Percentiles rank a stretch among this genome's conserved stretches.
These are phyloP conservation scores for Dactylella cylindrospora DNA, from an alignment of 2,329 filamentous ascomycete species.

Conservation along the genomic window DNA sequence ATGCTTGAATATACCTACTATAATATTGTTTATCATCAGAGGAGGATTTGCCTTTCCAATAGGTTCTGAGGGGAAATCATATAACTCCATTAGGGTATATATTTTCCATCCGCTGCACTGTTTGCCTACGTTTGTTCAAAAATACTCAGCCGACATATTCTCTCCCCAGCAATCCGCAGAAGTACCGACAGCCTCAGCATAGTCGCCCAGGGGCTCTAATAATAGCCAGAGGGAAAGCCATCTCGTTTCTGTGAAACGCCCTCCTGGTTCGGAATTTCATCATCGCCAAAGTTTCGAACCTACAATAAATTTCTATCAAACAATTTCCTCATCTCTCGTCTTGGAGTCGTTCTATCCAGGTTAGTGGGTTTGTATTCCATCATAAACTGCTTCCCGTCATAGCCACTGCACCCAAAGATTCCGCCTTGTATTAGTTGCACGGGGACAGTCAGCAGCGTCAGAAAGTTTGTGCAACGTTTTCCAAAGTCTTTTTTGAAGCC, in stretches of 20 bases:
- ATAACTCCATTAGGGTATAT: too few species aligned
- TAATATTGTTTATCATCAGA: too few species aligned
- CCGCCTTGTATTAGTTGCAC: constrained; percentile 19
- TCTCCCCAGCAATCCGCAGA: constrained; percentile 31
- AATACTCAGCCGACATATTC: constrained; percentile 39
- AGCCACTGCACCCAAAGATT: background rate
- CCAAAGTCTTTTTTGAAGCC: constrained; percentile 13
- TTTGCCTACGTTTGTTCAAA: constrained; percentile 21
- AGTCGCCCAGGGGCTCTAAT: constrained; percentile 23
- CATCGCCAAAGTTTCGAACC: constrained; percentile 18
- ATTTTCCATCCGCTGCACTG: constrained; percentile 28
- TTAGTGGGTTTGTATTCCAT: constrained; percentile 21
- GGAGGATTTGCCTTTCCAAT: too few species aligned
- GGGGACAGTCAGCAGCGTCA: constrained; percentile 28
- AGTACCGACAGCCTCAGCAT: constrained; percentile 41
- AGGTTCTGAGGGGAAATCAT: too few species aligned
- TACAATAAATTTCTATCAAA: too few species aligned
- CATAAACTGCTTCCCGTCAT: background rate
- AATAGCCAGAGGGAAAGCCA: constrained; percentile 26
- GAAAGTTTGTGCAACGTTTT: constrained; percentile 23
- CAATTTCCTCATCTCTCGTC: constrained; percentile 4
- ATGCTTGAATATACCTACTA: too few species aligned
- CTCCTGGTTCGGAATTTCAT: constrained; percentile 25
- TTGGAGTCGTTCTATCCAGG: constrained; percentile 40
- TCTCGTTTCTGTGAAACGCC: constrained; percentile 43